Evolutionary conservation across 805 yeast species (phyloP).

Genomic region (Metschnikowia henanensis): DNA sequence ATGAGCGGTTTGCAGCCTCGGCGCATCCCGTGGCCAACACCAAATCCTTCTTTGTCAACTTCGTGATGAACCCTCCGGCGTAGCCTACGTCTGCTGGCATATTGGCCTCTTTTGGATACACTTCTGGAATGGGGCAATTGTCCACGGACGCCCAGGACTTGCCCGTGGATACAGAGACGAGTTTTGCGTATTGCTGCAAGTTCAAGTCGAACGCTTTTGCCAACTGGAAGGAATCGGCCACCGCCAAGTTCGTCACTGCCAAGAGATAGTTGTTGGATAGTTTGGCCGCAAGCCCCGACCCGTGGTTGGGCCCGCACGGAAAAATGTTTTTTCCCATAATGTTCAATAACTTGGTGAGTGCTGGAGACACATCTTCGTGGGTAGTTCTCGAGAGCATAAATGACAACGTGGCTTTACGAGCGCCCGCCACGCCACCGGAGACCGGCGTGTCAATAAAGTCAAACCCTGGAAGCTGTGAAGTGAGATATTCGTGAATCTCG

Average conservation of each 20-base stretch:
- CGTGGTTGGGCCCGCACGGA: slow-evolving; percentile 49
- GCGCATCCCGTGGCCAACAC: slow-evolving; percentile 44
- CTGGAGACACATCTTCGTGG: slow-evolving; percentile 29
- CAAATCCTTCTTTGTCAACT: slow-evolving; percentile 44
- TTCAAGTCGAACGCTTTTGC: slow-evolving; percentile 51
- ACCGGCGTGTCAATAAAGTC: slow-evolving; percentile 57
- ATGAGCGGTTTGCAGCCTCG: slow-evolving; percentile 30
- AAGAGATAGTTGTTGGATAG: slow-evolving; percentile 53
- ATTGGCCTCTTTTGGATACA: slow-evolving; percentile 36
- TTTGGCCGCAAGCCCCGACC: slow-evolving; percentile 55
- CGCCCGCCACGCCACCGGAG: slow-evolving; percentile 57
- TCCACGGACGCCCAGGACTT: slow-evolving; percentile 55
- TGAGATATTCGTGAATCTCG: slow-evolving; percentile 37
- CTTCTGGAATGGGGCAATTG: slow-evolving; percentile 54
- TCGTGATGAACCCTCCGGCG: slow-evolving; percentile 50
- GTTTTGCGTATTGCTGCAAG: slow-evolving; percentile 45
- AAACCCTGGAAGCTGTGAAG: slow-evolving; percentile 29
- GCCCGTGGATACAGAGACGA: slow-evolving; percentile 53
- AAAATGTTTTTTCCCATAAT: slow-evolving; percentile 51
- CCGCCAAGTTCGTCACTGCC: slow-evolving; percentile 54
- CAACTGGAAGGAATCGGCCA: slow-evolving; percentile 54
- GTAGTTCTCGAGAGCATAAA: slow-evolving; percentile 49
- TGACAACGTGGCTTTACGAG: slow-evolving; percentile 49
- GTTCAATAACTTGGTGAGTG: slow-evolving; percentile 29
- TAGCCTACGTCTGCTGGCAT: slow-evolving; percentile 48